Conservation (phyloP, 192 early-diverging fungal species). For the Fimicolochytrium jonesii region DNA sequence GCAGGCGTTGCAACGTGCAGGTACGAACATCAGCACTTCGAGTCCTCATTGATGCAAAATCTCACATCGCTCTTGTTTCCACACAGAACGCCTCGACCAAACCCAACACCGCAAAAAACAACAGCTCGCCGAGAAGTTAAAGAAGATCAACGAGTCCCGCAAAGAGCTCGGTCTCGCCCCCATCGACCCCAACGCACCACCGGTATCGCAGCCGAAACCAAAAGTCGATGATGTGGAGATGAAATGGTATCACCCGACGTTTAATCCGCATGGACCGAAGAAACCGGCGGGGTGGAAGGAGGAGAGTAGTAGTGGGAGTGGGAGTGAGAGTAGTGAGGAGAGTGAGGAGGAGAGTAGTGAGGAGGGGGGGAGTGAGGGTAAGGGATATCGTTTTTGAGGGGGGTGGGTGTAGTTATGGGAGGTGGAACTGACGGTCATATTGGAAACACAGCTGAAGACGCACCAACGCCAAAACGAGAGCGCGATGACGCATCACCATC, state of each 20-base stretch:
- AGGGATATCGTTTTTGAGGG: background rate
- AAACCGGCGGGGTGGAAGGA: slow-evolving; percentile 17
- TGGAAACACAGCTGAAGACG: too few relatives aligned
- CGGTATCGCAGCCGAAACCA: slow-evolving; percentile 4
- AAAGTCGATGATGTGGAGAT: slow-evolving; percentile 18
- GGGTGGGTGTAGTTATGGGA: too few relatives aligned
- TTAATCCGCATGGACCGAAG: slow-evolving; percentile 44
- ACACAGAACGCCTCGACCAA: slow-evolving; percentile 3
- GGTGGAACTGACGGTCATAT: too few relatives aligned
- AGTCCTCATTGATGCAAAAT: background rate
- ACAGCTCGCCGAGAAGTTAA: slow-evolving; percentile 41
- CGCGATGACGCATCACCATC: too few relatives aligned
- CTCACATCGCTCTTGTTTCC: background rate
- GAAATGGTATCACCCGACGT: slow-evolving; percentile 46
- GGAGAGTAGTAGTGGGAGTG: background rate
- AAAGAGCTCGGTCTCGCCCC: slow-evolving; percentile 22
- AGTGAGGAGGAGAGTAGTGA: slow-evolving; percentile 17
- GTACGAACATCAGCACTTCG: slow-evolving; percentile 28
- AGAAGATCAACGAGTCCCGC: slow-evolving; percentile 57
- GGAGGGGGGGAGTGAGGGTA: background rate
- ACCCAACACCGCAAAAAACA: slow-evolving; percentile 36
- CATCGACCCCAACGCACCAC: slow-evolving; percentile 11
- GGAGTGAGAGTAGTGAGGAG: slow-evolving; percentile 19
- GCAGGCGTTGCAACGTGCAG: slow-evolving; percentile 34
- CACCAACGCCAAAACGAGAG: too few relatives aligned